Percentiles rank a stretch among this genome's conserved stretches.
phyloP scores from a whole-genome alignment of 1,284 basidiomycete species.

The Porodaedalea pini region DNA sequence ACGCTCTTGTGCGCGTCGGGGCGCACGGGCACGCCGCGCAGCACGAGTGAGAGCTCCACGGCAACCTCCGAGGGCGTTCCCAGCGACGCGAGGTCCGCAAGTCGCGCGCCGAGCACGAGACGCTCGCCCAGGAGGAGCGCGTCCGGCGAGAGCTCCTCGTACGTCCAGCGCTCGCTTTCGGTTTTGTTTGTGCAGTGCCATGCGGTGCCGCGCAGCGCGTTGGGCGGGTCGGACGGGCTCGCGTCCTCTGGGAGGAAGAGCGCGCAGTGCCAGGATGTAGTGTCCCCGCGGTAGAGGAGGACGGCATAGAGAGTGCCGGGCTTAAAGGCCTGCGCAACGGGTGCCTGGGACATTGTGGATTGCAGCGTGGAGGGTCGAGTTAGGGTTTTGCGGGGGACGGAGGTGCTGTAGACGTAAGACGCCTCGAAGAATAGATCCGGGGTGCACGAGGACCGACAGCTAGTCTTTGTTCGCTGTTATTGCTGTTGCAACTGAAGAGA shows the following conservation, averaged over 20 bases:
- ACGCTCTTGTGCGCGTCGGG: background rate
- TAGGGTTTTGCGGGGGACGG: background rate
- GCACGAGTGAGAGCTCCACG: background rate
- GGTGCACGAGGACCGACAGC: background rate
- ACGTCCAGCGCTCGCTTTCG: constrained; percentile 1
- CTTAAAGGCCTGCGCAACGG: background rate
- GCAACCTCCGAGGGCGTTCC: constrained; percentile 3
- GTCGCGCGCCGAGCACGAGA: constrained; percentile 8
- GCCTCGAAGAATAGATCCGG: background rate
- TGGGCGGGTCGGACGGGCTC: background rate
- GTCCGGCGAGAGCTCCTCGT: background rate
- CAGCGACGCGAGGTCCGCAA: constrained; percentile 1
- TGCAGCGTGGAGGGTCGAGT: background rate
- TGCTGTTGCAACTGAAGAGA: background rate
- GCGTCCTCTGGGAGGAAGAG: constrained; percentile 3
- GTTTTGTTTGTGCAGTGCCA: constrained; percentile 8
- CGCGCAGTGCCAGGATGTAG: constrained; percentile 1
- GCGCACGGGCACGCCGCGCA: constrained; percentile 2
- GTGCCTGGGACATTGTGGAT: background rate
- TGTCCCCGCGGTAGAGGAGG: background rate
- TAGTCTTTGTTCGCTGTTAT: background rate
- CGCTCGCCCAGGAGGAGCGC: background rate
- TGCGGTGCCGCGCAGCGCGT: background rate
- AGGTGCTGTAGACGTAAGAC: background rate
- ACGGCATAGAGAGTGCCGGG: constrained; percentile 6